Evolutionary conservation across 2,329 filamentous ascomycete species (phyloP).

Genomic region (Ascochyta koolunga): DNA sequence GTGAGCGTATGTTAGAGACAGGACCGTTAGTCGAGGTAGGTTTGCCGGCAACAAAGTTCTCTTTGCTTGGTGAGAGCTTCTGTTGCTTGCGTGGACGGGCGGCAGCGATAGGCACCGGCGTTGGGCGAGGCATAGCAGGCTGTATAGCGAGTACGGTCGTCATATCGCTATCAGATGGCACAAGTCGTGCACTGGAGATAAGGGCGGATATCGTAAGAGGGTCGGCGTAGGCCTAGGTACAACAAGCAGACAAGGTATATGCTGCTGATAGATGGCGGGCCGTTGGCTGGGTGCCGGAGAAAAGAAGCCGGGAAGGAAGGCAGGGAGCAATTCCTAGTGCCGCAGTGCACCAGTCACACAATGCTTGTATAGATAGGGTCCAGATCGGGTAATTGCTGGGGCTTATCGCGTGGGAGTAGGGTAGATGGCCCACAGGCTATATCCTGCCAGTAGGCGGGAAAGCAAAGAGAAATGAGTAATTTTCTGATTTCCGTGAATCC

Average conservation of each 20-base stretch:
- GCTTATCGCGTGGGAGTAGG: slow-evolving; percentile 49
- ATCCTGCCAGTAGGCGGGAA: slow-evolving; percentile 25
- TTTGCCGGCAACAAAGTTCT: slow-evolving; percentile 50
- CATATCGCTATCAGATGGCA: slow-evolving; percentile 47
- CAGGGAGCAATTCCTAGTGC: slow-evolving; percentile 23
- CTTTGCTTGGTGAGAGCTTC: slow-evolving; percentile 51
- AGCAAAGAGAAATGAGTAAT: slow-evolving; percentile 32
- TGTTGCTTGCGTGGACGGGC: slow-evolving; percentile 51
- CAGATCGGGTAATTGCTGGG: slow-evolving; percentile 35
- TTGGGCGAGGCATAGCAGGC: slow-evolving; percentile 52
- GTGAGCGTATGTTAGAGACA: slow-evolving; percentile 48
- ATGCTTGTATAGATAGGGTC: slow-evolving; percentile 30
- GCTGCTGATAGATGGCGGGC: slow-evolving; percentile 34
- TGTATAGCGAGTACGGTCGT: slow-evolving; percentile 57
- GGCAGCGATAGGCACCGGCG: slow-evolving; percentile 53
- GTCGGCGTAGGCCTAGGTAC: slow-evolving; percentile 25
- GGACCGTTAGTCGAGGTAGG: slow-evolving; percentile 42
- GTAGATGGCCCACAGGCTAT: slow-evolving; percentile 31
- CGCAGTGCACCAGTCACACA: slow-evolving; percentile 39
- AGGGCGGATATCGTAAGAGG: slow-evolving; percentile 30
- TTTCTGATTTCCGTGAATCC: slow-evolving; percentile 10
- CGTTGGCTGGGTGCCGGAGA: slow-evolving; percentile 38
- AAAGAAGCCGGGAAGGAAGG: slow-evolving; percentile 22
- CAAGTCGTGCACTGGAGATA: slow-evolving; percentile 35
- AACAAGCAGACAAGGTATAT: slow-evolving; percentile 29